Evolutionary conservation across 148 eudicot species (phyloP).

Genomic region (Fallopia convolvulus): DNA sequence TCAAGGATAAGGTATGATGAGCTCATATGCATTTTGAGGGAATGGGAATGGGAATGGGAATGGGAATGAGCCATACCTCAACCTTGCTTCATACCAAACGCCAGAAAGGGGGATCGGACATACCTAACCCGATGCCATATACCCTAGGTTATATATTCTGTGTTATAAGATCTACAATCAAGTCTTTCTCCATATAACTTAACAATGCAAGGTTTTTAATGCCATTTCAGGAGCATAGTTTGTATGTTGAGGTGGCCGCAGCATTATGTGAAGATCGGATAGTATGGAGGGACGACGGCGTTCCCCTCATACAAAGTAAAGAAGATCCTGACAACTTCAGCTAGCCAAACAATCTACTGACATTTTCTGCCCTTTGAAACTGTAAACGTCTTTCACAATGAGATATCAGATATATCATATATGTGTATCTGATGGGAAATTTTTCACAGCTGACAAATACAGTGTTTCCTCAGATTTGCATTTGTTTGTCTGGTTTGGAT

Average conservation of each 20-base stretch:
- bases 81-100: too few relatives aligned
- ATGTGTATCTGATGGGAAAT: not conserved
- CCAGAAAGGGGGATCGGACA: too few relatives aligned
- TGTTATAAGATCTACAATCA: not conserved
- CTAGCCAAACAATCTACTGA: slow-evolving; percentile 19
- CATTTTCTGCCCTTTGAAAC: not conserved
- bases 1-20: too few relatives aligned
- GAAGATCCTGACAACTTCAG: slow-evolving; percentile 43
- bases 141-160: not conserved
- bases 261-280: slow-evolving; percentile 76
- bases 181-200: not conserved
- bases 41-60: too few relatives aligned
- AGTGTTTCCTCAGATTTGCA: not conserved
- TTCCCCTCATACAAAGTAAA: slow-evolving; percentile 63
- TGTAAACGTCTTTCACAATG: not conserved
- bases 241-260: slow-evolving; percentile 68
- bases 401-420: not conserved
- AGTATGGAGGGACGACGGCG: slow-evolving; percentile 83
- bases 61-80: too few relatives aligned
- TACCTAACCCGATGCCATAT: too few relatives aligned
- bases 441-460: not conserved
- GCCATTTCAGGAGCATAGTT: slow-evolving; percentile 53
- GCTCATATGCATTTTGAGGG: too few relatives aligned
- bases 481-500: not conserved
- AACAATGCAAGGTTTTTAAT: not conserved